A percentile compares a stretch with the other conserved stretches of the same genome.
phyloP scores from a whole-genome alignment of 2,329 filamentous ascomycete genomes.

The Cladophialophora immunda region DNA sequence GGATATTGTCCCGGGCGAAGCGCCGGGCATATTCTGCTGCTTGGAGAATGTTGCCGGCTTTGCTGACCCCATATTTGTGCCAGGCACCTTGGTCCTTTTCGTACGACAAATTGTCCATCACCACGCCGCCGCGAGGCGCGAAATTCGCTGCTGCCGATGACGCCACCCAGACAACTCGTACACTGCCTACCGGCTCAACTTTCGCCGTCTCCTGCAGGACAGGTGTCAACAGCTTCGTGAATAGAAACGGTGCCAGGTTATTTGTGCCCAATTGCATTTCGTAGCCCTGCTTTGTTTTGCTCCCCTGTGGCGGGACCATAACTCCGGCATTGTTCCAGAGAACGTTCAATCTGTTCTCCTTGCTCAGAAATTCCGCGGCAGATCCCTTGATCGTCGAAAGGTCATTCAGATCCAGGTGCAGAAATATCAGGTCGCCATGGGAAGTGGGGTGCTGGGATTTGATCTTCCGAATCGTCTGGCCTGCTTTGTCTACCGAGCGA shows the following conservation, averaged over 20 bases:
- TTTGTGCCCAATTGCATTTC: slow-evolving; percentile 51
- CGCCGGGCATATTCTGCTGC: slow-evolving; percentile 10
- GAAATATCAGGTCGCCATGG: slow-evolving; percentile 47
- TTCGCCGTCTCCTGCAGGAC: slow-evolving; percentile 43
- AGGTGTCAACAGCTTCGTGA: slow-evolving; percentile 49
- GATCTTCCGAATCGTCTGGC: slow-evolving; percentile 51
- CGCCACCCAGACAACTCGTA: slow-evolving; percentile 45
- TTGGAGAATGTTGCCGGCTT: slow-evolving; percentile 10
- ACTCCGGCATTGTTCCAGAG: slow-evolving; percentile 49
- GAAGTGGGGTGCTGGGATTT: slow-evolving; percentile 42
- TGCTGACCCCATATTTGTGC: slow-evolving; percentile 14
- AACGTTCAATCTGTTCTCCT: slow-evolving; percentile 51
- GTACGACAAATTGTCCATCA: neutral
- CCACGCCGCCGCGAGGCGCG: neutral
- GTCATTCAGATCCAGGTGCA: slow-evolving; percentile 52
- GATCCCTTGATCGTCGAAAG: slow-evolving; percentile 51
- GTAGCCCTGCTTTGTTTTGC: slow-evolving; percentile 45
- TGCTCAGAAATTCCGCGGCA: slow-evolving; percentile 48
- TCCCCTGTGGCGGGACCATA: slow-evolving; percentile 47
- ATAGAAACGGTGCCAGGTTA: slow-evolving; percentile 47
- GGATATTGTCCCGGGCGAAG: neutral
- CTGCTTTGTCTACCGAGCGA: slow-evolving; percentile 51
- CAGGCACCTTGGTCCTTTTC: neutral
- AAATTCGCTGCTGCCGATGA: slow-evolving; percentile 7
- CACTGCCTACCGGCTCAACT: slow-evolving; percentile 33